Conservation (phyloP, 2,329 filamentous ascomycete species). For the Aspergillus sclerotialis region DNA sequence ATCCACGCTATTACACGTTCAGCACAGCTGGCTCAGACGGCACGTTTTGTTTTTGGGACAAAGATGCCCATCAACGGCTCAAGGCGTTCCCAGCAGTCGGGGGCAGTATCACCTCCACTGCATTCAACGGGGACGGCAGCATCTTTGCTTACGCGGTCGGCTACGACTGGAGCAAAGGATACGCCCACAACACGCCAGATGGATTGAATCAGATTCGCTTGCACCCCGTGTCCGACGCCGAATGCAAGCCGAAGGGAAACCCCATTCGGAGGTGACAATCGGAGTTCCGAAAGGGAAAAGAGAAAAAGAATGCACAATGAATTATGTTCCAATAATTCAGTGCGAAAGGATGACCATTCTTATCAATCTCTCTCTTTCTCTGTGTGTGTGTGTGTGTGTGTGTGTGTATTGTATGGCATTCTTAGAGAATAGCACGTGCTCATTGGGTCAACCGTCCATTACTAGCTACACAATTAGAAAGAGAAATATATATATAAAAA, state of each 20-base stretch:
- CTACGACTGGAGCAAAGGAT: constrained; percentile 99
- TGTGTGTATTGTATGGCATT: too few species aligned
- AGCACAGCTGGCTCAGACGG: constrained; percentile 92
- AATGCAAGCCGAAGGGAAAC: constrained; percentile 52
- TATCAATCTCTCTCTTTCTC: too few species aligned
- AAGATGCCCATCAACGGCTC: constrained; percentile 78
- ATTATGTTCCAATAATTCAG: too few species aligned
- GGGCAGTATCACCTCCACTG: constrained; percentile 81
- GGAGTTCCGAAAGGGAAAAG: too few species aligned
- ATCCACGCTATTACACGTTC: constrained; percentile 93
- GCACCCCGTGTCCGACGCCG: constrained; percentile 63
- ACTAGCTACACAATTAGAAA: too few species aligned
- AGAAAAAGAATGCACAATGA: too few species aligned
- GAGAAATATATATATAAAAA: too few species aligned
- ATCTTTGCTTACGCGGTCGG: constrained; percentile 86
- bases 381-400: too few species aligned
- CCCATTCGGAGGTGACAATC: constrained; percentile 38
- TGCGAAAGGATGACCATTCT: too few species aligned
- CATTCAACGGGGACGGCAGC: constrained; percentile 78
- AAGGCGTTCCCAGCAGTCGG: constrained; percentile 82
- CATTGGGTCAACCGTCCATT: too few species aligned
- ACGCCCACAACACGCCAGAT: constrained; percentile 69
- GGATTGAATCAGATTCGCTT: constrained; percentile 74
- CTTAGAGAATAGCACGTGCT: too few species aligned
- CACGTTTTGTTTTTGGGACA: constrained; percentile 75